Base-by-base conservation (phyloP, 1,284 basidiomycete species). In the Austroboletus novae-zelandiae region DNA sequence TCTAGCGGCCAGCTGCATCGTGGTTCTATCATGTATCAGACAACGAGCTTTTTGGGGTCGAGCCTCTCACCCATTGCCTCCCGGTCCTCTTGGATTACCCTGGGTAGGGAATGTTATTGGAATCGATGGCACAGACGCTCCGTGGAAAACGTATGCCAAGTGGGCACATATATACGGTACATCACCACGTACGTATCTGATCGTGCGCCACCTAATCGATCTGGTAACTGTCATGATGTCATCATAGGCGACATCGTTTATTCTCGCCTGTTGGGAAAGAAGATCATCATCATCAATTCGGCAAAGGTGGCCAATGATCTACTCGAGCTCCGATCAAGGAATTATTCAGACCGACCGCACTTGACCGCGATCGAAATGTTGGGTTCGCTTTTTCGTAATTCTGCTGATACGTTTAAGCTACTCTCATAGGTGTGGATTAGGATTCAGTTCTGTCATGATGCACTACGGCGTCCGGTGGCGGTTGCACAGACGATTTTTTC, bases 131-230 rank as follows among this genome's bases (percentile, higher is more conserved):
- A 3, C 31, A 8, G 18, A 14, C 43, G 31, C 49, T 5, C 54
- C 53, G 9, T 54, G 53, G 53, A 29, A 10, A 20, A 54, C 53
- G 7, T 54, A 56, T 20, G 9, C 54, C 2, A 49, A 52, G 23
- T 56, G 54, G 52, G 42, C 37, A 14, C 44, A 25, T 40, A 29
- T 61, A 69, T 50, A 40, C 10, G 36, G 36, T 20, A 5, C 9
- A 11, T 37, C 20, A 17, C 11, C 36, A 37, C 9, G 17, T 18
- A 37, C 9, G 9, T 4, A 37, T 5, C 9, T 4, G 2, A n/a
- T 14, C 3, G 3, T 15, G 7, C 13, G 20, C 20, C 20, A 23
- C 20, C 20, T 23, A 4, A 23, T 23, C 4, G 20, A 23, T 23
- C 20, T 23, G 25, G 25, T 27, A 8, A 27, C 25, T 23, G 2